Evolutionary conservation across 176 grass and related monocot species (phyloP), one percentile per base, ranked within the genome.

Genomic region (Zoysia japonica): DNA sequence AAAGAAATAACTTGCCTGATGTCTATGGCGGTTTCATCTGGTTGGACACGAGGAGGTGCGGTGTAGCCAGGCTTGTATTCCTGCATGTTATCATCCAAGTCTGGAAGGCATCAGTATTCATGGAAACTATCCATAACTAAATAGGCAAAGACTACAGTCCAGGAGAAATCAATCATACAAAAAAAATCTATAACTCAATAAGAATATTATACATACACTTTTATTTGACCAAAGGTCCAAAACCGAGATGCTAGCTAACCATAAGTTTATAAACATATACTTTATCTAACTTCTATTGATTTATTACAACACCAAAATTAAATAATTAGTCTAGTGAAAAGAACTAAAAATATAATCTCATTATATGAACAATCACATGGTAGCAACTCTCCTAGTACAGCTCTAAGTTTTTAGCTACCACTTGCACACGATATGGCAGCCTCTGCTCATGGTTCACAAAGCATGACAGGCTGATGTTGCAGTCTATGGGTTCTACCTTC

Each of bases 1-100:
- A 9, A 57, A 57, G 2, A 57, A 57, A 19, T 57, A 67, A 87
- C 79, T 85, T 90, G 61, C 94, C 85, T 88, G 15, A 97, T 87
- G 71, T 97, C 91, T 80, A 97, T 93, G 53, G 72, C 88, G 38
- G 91, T 92, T 79, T 97, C 94, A 70, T 94, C 91, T 76, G 85
- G 85, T 75, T 91, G 75, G 77, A 61, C 66, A 72, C 69, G 89
- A 73, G 94, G 91, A 55, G 91, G 83, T 14, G 85, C 87, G 28
- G 86, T 91, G 72, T 97, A 97, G 52, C 91, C 94, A 72, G 87
- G 77, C 68, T 88, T 97, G 83, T 97, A 97, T 87, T 85, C 80
- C 94, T 97, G 83, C 81, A 84, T 2, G 6, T 62, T 64, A 77
- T 20, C 44, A 54, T 43, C 28, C 48, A 80, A 76, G 28, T 15